Percentiles rank a stretch among this genome's conserved stretches.
phyloP scores from a whole-genome alignment of 805 yeast species.

The Maudiozyma bulderi region DNA sequence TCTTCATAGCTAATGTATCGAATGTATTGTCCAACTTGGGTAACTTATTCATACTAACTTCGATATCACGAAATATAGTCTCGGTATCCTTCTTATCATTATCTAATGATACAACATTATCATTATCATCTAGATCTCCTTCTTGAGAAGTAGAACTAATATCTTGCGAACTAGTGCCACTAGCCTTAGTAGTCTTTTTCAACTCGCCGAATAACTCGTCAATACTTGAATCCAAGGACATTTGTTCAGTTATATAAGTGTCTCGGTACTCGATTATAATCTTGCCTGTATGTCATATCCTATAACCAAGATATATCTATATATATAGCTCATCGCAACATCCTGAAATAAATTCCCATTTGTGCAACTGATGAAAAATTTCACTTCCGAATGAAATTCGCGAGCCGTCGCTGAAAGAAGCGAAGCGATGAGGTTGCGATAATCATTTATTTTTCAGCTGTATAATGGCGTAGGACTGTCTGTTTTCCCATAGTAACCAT shows the following conservation, averaged over 20 bases:
- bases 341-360: too few relatives aligned
- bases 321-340: too few relatives aligned
- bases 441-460: too few relatives aligned
- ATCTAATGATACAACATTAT: slow-evolving; percentile 10
- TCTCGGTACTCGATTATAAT: too few relatives aligned
- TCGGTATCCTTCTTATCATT: slow-evolving; percentile 13
- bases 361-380: too few relatives aligned
- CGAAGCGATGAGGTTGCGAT: too few relatives aligned
- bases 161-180: not conserved
- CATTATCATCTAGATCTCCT: not conserved
- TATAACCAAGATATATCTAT: too few relatives aligned
- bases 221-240: not conserved
- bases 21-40: slow-evolving; percentile 25
- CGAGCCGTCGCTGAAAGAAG: too few relatives aligned
- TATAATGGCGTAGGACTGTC: too few relatives aligned
- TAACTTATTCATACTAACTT: slow-evolving; percentile 16
- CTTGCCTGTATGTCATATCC: too few relatives aligned
- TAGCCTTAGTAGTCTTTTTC: not conserved
- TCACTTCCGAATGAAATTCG: too few relatives aligned
- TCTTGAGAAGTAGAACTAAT: not conserved
- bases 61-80: slow-evolving; percentile 22
- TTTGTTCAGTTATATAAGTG: not conserved
- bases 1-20: slow-evolving; percentile 15
- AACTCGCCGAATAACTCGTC: not conserved
- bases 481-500: too few relatives aligned